These are phyloP conservation scores for Arxiozyma bovina DNA, from an alignment of 1,139 yeast genomes.

Conservation along the genomic window DNA sequence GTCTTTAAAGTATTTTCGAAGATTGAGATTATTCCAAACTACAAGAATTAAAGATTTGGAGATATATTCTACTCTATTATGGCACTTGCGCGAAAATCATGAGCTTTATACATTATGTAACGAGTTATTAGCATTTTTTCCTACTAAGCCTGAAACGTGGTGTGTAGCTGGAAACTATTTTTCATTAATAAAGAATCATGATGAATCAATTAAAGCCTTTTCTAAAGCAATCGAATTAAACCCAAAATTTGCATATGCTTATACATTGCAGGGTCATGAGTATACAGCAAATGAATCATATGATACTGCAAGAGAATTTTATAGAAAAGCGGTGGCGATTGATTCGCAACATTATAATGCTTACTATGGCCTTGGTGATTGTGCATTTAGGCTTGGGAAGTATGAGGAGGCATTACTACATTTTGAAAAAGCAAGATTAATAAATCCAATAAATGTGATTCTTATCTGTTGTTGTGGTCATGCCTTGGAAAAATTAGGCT, in stretches of 20 bases:
- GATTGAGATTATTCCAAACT: constrained; percentile 60
- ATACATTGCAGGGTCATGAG: constrained; percentile 92
- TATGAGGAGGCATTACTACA: constrained; percentile 77
- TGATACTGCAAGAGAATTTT: constrained; percentile 80
- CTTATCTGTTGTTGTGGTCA: constrained; percentile 90
- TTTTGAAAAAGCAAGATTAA: constrained; percentile 76
- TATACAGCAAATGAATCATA: constrained; percentile 79
- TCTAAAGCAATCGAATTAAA: constrained; percentile 66
- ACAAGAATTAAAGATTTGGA: constrained; percentile 89
- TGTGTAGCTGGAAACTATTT: constrained; percentile 84
- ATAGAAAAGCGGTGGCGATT: constrained; percentile 65
- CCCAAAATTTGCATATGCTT: constrained; percentile 75
- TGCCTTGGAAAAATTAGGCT: constrained; percentile 73
- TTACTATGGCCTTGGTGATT: constrained; percentile 93
- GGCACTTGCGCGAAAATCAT: constrained; percentile 87
- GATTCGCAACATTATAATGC: constrained; percentile 90
- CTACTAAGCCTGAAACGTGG: constrained; percentile 78
- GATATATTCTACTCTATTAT: constrained; percentile 74
- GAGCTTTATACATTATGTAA: constrained; percentile 75
- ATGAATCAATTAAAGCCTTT: constrained; percentile 84
- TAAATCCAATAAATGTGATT: constrained; percentile 86
- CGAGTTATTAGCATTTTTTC: constrained; percentile 62
- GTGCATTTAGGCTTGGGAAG: constrained; percentile 78
- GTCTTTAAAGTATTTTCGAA: constrained; percentile 55
- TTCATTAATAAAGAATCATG: constrained; percentile 76